Percentiles rank a stretch among this genome's conserved stretches.
These are phyloP conservation scores for Torrubiellomyces zombiae DNA, from an alignment of 2,329 filamentous ascomycete genomes.

Conservation along the genomic window DNA sequence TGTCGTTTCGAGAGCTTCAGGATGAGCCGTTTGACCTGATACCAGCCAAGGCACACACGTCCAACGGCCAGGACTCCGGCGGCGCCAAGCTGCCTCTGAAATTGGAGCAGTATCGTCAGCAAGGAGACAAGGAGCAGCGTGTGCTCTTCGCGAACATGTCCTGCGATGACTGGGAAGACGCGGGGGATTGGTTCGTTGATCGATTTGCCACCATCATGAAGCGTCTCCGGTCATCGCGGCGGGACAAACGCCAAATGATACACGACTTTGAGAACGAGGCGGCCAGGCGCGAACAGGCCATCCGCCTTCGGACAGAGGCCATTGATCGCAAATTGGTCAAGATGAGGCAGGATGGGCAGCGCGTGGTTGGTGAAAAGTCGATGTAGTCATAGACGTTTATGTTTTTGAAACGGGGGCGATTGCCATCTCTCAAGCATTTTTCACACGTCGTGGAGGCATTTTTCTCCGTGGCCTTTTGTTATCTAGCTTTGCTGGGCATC, in stretches of 20 bases:
- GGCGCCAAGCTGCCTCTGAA: slow-evolving; percentile 28
- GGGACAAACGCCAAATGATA: slow-evolving; percentile 31
- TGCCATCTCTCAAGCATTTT: too few relatives aligned
- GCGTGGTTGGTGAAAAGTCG: slow-evolving; percentile 34
- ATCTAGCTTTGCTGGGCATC: too few relatives aligned
- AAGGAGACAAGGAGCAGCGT: slow-evolving; percentile 27
- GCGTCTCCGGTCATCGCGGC: slow-evolving; percentile 29
- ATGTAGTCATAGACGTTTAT: too few relatives aligned
- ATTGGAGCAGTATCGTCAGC: slow-evolving; percentile 30
- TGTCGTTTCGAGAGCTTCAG: slow-evolving; percentile 34
- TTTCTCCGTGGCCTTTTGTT: too few relatives aligned
- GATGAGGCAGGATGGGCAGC: slow-evolving; percentile 38
- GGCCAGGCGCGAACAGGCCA: slow-evolving; percentile 34
- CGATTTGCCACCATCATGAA: slow-evolving; percentile 34
- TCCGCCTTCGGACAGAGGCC: slow-evolving; percentile 33
- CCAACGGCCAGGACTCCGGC: slow-evolving; percentile 16
- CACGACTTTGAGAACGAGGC: slow-evolving; percentile 37
- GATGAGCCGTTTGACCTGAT: slow-evolving; percentile 38
- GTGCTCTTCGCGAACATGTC: slow-evolving; percentile 36
- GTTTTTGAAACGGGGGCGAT: too few relatives aligned
- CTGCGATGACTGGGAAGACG: slow-evolving; percentile 39
- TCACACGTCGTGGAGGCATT: too few relatives aligned
- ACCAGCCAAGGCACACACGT: slow-evolving; percentile 23
- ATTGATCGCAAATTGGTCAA: slow-evolving; percentile 37
- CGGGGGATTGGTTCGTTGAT: slow-evolving; percentile 42